A percentile compares a stretch with the other conserved stretches of the same genome.
Conservation (phyloP, 2,329 filamentous ascomycete genomes). For the Aspergillus sp. region DNA sequence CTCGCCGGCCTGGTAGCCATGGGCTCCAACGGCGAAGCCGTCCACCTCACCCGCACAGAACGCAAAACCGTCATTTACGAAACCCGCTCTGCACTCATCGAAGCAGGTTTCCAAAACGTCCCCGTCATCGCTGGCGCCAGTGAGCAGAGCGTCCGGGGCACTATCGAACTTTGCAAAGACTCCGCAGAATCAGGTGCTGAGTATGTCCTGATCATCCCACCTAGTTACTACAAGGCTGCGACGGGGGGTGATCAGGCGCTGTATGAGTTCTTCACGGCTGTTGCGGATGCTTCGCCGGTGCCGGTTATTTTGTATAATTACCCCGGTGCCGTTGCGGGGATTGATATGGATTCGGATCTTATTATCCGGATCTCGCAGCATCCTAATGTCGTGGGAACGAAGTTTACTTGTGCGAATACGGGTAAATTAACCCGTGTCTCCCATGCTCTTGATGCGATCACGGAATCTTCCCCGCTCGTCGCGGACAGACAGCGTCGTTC, state of each 20-base stretch:
- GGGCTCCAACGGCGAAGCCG: conserved; percentile 86
- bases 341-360: conserved; percentile 85
- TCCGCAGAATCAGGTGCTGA: conserved; percentile 65
- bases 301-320: conserved; percentile 89
- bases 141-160: conserved; percentile 73
- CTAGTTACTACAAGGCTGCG: conserved; percentile 73
- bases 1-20: conserved; percentile 77
- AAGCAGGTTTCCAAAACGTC: conserved; percentile 66
- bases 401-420: conserved; percentile 88
- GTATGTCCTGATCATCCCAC: conserved; percentile 71
- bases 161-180: conserved; percentile 66
- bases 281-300: conserved; percentile 68
- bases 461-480: conserved; percentile 41
- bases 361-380: conserved; percentile 73
- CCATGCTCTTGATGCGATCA: conserved; percentile 63
- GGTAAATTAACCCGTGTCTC: conserved; percentile 83
- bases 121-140: conserved; percentile 77
- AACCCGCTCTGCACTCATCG: conserved; percentile 74
- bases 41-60: conserved; percentile 73
- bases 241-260: conserved; percentile 65
- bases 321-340: conserved; percentile 75
- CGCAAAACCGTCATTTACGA: conserved; percentile 68
- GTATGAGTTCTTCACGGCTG: conserved; percentile 64
- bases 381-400: conserved; percentile 78
- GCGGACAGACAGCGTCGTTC: conserved; percentile 16